Percentiles rank a stretch among this genome's conserved stretches.
Conservation (phyloP, 2,329 filamentous ascomycete genomes). For the Botryotinia convoluta region DNA sequence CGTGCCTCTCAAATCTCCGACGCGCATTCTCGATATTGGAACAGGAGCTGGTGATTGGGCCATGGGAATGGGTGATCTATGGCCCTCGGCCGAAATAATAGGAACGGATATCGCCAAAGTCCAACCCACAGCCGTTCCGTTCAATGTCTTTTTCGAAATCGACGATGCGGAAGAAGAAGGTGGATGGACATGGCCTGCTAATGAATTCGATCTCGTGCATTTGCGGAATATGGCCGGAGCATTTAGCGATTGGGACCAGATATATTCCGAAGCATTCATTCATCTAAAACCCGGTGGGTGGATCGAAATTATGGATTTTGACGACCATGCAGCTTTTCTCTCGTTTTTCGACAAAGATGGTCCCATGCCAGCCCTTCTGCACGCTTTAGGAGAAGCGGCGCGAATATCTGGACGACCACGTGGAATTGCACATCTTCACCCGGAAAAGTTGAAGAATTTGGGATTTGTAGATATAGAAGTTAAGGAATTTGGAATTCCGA, state of each 20-base stretch:
- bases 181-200: conserved; percentile 50
- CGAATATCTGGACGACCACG: conserved; percentile 28
- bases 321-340: conserved; percentile 29
- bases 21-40: conserved; percentile 45
- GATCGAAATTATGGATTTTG: conserved; percentile 38
- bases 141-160: conserved; percentile 63
- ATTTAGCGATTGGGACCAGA: conserved; percentile 53
- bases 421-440: conserved; percentile 28
- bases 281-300: conserved; percentile 37
- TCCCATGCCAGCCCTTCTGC: conserved; percentile 19
- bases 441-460: conserved; percentile 34
- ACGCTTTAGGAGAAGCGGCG: conserved; percentile 26
- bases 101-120: conserved; percentile 60
- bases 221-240: conserved; percentile 56
- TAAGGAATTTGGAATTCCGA: conserved; percentile 29
- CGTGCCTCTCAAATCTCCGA: conserved; percentile 42
- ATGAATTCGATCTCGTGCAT: conserved; percentile 60
- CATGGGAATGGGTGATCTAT: conserved; percentile 56
- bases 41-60: conserved; percentile 64
- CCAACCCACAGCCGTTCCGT: conserved; percentile 56
- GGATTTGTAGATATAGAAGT: conserved; percentile 46
- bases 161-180: conserved; percentile 53
- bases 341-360: conserved; percentile 27
- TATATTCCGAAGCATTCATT: conserved; percentile 52
- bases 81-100: conserved; percentile 49